A percentile compares a stretch with the other conserved stretches of the same genome.
phyloP scores from a whole-genome alignment of 73 alveolate genomes.

The Stentor coeruleus region DNA sequence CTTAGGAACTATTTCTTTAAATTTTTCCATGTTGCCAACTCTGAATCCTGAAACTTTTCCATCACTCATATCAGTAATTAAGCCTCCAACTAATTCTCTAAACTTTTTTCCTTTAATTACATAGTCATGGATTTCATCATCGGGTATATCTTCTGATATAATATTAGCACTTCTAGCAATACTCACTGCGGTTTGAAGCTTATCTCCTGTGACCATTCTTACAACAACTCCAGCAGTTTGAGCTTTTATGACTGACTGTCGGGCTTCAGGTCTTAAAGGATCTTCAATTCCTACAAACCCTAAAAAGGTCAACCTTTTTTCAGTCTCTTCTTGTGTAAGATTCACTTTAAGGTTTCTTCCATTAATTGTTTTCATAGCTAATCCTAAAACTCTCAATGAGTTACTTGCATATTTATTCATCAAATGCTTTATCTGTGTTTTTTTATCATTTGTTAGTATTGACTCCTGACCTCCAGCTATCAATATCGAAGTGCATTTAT shows the following conservation, averaged over 20 bases:
- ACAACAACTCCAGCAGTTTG: slow-evolving; percentile 84
- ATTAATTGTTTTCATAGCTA: slow-evolving; percentile 44
- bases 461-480: slow-evolving; percentile 56
- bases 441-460: slow-evolving; percentile 39
- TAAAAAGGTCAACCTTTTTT: slow-evolving; percentile 51
- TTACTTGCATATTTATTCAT: slow-evolving; percentile 62
- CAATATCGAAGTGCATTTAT: slow-evolving; percentile 55
- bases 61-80: slow-evolving; percentile 5
- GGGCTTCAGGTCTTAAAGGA: slow-evolving; percentile 82
- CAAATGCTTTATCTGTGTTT: slow-evolving; percentile 44
- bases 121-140: slow-evolving; percentile 11
- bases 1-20: slow-evolving; percentile 47
- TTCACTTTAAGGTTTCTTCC: slow-evolving; percentile 34
- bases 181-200: slow-evolving; percentile 84
- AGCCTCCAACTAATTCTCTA: slow-evolving; percentile 58
- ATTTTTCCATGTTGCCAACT: slow-evolving; percentile 67
- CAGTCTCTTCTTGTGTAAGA: slow-evolving; percentile 54
- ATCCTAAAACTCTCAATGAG: slow-evolving; percentile 67
- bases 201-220: slow-evolving; percentile 97
- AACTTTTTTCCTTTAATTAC: slow-evolving; percentile 54
- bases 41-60: background rate
- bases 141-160: slow-evolving; percentile 35
- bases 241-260: slow-evolving; percentile 75
- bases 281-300: slow-evolving; percentile 87
- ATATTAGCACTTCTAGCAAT: slow-evolving; percentile 84